Conservation (phyloP, 345 rosid genomes). For the Gossypium turneri region DNA sequence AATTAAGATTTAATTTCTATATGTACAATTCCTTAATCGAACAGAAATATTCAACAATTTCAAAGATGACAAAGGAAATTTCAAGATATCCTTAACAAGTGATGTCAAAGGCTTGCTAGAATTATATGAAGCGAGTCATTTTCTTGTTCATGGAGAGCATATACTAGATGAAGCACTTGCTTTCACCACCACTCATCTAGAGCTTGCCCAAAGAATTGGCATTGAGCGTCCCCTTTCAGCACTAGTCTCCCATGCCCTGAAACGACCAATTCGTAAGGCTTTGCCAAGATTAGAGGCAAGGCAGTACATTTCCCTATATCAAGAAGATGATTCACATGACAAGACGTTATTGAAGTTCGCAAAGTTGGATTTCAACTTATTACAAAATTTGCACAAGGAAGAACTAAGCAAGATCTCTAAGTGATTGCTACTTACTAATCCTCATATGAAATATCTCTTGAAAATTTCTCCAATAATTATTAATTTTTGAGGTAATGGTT, state of each 20-base stretch:
- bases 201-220: not conserved
- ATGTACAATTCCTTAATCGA: not conserved
- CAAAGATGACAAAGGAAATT: conserved; percentile 21
- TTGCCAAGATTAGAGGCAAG: conserved; percentile 24
- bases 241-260: conserved; percentile 17
- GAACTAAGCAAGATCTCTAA: conserved; percentile 22
- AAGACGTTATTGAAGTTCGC: conserved; percentile 22
- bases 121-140: conserved; percentile 23
- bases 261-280: conserved; percentile 19
- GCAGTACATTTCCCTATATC: conserved; percentile 21
- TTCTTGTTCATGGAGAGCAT: conserved; percentile 23
- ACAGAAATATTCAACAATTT: conserved; percentile 33
- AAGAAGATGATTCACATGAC: not conserved
- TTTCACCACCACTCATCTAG: conserved; percentile 14
- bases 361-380: conserved; percentile 32
- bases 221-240: not conserved
- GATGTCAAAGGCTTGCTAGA: conserved; percentile 16
- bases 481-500: not conserved
- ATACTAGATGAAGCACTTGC: conserved; percentile 18
- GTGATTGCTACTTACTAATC: not conserved
- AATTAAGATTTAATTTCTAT: no score
- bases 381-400: conserved; percentile 24
- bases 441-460: not conserved
- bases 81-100: not conserved
- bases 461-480: not conserved